Base-by-base conservation (phyloP, 805 yeast genomes). In the Cyberlindnera maritima region DNA sequence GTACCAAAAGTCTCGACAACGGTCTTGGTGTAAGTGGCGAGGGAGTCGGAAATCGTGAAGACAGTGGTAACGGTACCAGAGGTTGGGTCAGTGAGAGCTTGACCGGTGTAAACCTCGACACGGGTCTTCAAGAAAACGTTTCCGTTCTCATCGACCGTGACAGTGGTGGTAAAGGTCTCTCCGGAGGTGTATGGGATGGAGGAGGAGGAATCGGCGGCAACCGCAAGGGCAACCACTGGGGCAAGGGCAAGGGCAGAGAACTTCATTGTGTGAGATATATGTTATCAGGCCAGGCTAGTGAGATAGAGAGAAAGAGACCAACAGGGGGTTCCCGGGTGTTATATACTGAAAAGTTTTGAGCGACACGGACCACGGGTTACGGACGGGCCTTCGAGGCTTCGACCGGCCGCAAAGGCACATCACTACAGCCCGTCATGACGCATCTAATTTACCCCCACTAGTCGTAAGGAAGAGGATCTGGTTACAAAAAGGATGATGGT, bases 51-150 rank as follows among this genome's bases (percentile, higher is more conserved):
- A 11, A 41, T 26, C 26, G 44, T 41, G 44, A 41, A 41, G 35
- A 41, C 44, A 19, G 44, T 41, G 18, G 44, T 41, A 8, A 25
- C 39, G 18, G 44, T 41, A 34, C 44, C 44, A 18, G 44, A 41
- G 32, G 44, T 41, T 41, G 44, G 44, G 10, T n/a, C 25, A n/a
- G 44, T 41, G 6, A 20, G 17, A 9, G 44, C 44, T 28, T 41
- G 44, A 7, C 44, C 44, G 18, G 44, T 41, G 44, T 41, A 41
- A n/a, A 28, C 35, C 11, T 41, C 44, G 28, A 35, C 39, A 34
- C 44, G 39, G 44, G 44, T 41, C 35, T 41, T 41, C 37, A 31
- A 26, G 44, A 17, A 41, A 32, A 34, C 38, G 23, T 25, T 26
- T 34, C 44, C 44, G 28, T 41, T 35, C 33, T 34, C 33, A n/a